Conservation (phyloP, 2,329 filamentous ascomycete species). For the Cercospora berteroae region DNA sequence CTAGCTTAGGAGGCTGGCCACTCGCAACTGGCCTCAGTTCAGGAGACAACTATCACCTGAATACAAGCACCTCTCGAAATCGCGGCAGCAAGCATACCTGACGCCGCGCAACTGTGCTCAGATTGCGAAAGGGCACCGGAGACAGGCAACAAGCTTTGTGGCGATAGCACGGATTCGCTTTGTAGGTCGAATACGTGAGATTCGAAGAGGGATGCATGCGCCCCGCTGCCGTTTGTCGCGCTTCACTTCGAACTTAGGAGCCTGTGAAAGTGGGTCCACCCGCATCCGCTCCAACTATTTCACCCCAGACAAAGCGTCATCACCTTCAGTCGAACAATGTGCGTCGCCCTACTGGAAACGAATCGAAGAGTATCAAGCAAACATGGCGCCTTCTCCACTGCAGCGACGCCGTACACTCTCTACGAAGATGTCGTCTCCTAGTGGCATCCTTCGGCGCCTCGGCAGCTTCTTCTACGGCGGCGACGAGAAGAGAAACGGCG, state of each 20-base stretch:
- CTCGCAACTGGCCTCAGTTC: background rate
- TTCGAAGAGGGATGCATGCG: background rate
- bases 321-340: background rate
- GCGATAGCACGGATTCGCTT: background rate
- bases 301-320: background rate
- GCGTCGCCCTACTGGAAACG: background rate
- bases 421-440: background rate
- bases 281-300: background rate
- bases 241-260: background rate
- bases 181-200: background rate
- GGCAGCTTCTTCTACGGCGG: background rate
- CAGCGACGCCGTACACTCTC: background rate
- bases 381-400: background rate
- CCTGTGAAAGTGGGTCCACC: background rate
- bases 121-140: background rate
- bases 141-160: background rate
- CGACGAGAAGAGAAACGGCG: background rate
- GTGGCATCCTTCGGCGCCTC: background rate
- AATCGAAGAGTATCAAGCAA: background rate
- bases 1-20: background rate
- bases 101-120: background rate
- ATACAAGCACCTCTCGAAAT: background rate
- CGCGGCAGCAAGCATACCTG: background rate
- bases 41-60: background rate
- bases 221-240: background rate